Evolutionary conservation across 345 rosid species (phyloP).

Genomic region (Draba incana): DNA sequence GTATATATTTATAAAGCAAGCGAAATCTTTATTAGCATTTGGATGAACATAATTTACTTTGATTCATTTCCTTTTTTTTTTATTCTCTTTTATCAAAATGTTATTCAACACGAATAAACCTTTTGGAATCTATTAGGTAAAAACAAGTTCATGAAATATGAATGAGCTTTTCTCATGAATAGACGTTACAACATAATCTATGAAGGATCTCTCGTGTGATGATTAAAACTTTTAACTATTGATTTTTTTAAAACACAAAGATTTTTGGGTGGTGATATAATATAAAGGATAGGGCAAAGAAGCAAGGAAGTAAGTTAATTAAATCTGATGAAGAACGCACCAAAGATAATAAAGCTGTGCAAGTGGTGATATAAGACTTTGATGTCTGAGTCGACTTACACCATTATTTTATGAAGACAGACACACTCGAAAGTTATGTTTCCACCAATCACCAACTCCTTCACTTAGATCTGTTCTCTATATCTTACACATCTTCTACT

Average conservation of each 20-base stretch:
- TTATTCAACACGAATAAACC: not conserved
- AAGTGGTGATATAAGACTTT: conserved; percentile 37
- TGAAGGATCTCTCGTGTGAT: conserved; percentile 26
- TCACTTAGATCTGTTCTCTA: conserved; percentile 37
- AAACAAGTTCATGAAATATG: too few species aligned
- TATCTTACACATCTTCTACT: conserved; percentile 12
- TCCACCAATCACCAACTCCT: conserved; percentile 28
- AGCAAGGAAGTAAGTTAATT: conserved; percentile 20
- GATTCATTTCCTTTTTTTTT: conserved; percentile 7
- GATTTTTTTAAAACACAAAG: not conserved
- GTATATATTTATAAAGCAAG: conserved; percentile 11
- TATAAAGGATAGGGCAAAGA: conserved; percentile 28
- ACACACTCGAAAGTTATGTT: conserved; percentile 32
- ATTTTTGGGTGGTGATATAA: conserved; percentile 18
- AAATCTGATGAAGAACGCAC: conserved; percentile 45
- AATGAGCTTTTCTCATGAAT: conserved; percentile 31
- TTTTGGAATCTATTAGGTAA: not conserved
- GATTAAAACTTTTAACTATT: conserved; percentile 15
- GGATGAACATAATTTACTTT: conserved; percentile 9
- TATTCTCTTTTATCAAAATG: conserved; percentile 9
- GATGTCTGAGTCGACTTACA: conserved; percentile 44
- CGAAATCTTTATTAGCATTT: conserved; percentile 19
- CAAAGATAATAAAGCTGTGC: conserved; percentile 35
- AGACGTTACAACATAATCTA: conserved; percentile 32
- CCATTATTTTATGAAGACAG: conserved; percentile 32